Percentiles rank a stretch among this genome's conserved stretches.
phyloP scores from a whole-genome alignment of 2,329 filamentous ascomycete species.

The Huntiella savannae region DNA sequence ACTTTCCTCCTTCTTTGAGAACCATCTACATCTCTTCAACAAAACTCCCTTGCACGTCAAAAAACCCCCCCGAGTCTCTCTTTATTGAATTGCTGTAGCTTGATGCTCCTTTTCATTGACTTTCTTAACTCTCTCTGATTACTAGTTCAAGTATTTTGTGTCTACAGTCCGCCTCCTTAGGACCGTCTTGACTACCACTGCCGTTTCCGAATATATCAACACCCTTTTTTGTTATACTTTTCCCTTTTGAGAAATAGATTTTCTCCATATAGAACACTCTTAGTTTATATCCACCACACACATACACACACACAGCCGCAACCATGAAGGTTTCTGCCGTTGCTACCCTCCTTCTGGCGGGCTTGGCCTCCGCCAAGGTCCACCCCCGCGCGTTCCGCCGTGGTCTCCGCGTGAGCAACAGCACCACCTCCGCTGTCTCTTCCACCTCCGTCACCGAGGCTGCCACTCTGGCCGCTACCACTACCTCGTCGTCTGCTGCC shows the following conservation, averaged over 20 bases:
- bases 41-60: slow-evolving; percentile 13
- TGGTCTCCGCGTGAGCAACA: not conserved
- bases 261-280: not conserved
- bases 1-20: slow-evolving; percentile 10
- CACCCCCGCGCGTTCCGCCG: slow-evolving; percentile 9
- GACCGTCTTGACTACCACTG: not conserved
- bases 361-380: slow-evolving; percentile 7
- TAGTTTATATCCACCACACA: not conserved
- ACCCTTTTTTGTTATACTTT: not conserved
- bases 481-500: slow-evolving; percentile 13
- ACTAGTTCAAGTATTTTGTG: slow-evolving; percentile 1
- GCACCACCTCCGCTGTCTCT: not conserved
- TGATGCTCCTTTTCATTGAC: slow-evolving; percentile 10
- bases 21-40: slow-evolving; percentile 10
- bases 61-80: slow-evolving; percentile 12
- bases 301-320: not conserved
- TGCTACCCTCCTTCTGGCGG: slow-evolving; percentile 9
- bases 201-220: slow-evolving; percentile 3
- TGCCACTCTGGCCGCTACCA: not conserved
- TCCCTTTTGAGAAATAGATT: not conserved
- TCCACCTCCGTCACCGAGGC: slow-evolving; percentile 1
- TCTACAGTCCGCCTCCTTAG: slow-evolving; percentile 1
- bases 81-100: slow-evolving; percentile 12
- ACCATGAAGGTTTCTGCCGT: slow-evolving; percentile 10
- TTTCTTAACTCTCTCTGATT: slow-evolving; percentile 5